Base-by-base conservation (phyloP, 306 rosid species). In the Geum urbanum region DNA sequence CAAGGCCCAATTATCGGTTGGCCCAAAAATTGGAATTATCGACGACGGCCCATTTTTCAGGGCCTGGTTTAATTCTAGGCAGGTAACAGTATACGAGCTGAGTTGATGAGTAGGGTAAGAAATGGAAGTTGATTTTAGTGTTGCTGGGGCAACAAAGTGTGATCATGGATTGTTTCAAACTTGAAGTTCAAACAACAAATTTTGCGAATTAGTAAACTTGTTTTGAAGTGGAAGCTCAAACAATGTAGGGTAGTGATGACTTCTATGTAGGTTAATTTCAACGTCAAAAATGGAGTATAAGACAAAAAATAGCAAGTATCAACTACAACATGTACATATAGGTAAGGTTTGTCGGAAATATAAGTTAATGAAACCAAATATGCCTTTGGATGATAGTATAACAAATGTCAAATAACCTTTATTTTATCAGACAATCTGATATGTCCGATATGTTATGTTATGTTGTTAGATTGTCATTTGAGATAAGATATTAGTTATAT, bases 331-430 rank as follows among this genome's bases (percentile, higher is more conserved):
- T 60, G 8, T 4, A 37, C 22, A 3, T 0, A 0, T 13, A 37
- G 9, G 8, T 13, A 1, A 35, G 7, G 18, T 1, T 16, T 0
- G 0, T 37, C 7, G 39, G 13, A 11, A 35, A 1, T 0, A 7
- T 8, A 1, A 0, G 6, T 1, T 1, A 0, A 47, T 5, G 4
- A 2, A 8, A 37, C 6, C 0, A 35, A 37, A 37, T 1, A 15
- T 0, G 45, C 15, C 8, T 60, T 3, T 15, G 5, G 9, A 3
- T 7, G 39, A 15, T 7, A 7, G 3, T 37, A 2, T 1, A 7
- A 1, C 4, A 0, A 7, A 37, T 15, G 0, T 37, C 7, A 8
- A 6, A 0, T 0, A 0, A 32, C 15, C 6, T 13, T 37, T 37
- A 60, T 60, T 22, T 60, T 15, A 4, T 60, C 11, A 59, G 12